phyloP scores from a whole-genome alignment of 108 stramenopile genomes.

The Ochromonas danica region DNA sequence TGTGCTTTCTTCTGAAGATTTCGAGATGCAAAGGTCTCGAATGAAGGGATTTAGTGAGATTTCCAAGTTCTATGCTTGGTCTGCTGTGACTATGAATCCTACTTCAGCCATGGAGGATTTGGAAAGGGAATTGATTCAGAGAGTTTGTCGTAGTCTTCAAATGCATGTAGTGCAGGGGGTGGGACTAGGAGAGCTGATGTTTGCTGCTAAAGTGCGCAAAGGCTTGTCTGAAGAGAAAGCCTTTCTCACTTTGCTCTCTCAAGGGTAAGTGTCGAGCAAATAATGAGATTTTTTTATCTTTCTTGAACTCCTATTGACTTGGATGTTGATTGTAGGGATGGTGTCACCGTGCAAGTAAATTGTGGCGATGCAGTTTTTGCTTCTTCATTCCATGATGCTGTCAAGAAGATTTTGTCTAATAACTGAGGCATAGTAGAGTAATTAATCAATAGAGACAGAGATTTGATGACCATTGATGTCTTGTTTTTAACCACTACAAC shows the following conservation, averaged over 20 bases:
- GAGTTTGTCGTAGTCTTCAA: not conserved
- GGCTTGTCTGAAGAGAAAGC: not conserved
- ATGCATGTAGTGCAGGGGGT: not conserved
- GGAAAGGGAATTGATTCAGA: not conserved
- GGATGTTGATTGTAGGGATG: not conserved
- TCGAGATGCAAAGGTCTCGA: not conserved
- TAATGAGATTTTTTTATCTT: not conserved
- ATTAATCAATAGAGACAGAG: too few species aligned
- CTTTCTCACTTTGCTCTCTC: not conserved
- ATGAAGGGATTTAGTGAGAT: slow-evolving; percentile 16
- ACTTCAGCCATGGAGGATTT: not conserved
- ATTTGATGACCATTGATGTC: not conserved
- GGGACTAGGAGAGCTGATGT: not conserved
- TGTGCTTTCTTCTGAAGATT: not conserved
- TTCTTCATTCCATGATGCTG: not conserved
- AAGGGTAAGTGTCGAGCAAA: not conserved
- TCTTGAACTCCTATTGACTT: not conserved
- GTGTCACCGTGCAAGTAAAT: not conserved
- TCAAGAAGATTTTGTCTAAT: slow-evolving; percentile 22
- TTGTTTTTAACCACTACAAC: not conserved
- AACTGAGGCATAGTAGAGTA: too few species aligned
- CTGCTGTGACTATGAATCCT: not conserved
- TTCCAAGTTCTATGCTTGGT: not conserved
- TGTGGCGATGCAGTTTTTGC: not conserved
- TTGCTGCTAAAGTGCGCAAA: not conserved